phyloP scores from a whole-genome alignment of 495 filamentous ascomycete genomes.

The Penicillium cataractarum region DNA sequence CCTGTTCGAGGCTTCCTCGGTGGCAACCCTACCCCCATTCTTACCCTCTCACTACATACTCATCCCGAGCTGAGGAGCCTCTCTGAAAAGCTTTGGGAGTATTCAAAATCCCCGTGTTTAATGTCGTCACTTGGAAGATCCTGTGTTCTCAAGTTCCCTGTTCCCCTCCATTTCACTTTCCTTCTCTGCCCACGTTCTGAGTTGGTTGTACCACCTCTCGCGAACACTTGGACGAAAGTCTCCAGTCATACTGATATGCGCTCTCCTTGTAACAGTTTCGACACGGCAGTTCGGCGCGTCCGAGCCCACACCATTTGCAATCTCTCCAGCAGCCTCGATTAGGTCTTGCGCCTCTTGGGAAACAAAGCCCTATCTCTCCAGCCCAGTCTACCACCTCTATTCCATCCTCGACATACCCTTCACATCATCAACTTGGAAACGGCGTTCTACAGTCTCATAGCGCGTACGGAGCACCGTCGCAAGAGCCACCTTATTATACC shows the following conservation, averaged over 20 bases:
- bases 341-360: slow-evolving; percentile 66
- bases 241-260: slow-evolving; percentile 30
- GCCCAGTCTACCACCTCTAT: slow-evolving; percentile 44
- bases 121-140: slow-evolving; percentile 30
- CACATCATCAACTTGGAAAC: slow-evolving; percentile 52
- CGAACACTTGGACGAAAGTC: slow-evolving; percentile 8
- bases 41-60: background rate
- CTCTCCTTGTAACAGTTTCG: slow-evolving; percentile 37
- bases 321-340: slow-evolving; percentile 59
- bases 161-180: slow-evolving; percentile 7
- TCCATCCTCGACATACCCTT: slow-evolving; percentile 61
- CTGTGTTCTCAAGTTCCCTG: slow-evolving; percentile 23
- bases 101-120: slow-evolving; percentile 22
- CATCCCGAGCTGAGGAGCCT: slow-evolving; percentile 9
- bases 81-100: slow-evolving; percentile 13
- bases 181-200: slow-evolving; percentile 28
- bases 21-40: slow-evolving; percentile 18
- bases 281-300: slow-evolving; percentile 34
- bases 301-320: slow-evolving; percentile 42
- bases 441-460: slow-evolving; percentile 48
- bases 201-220: slow-evolving; percentile 29
- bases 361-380: slow-evolving; percentile 59
- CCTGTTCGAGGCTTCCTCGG: slow-evolving; percentile 28
- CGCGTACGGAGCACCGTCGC: slow-evolving; percentile 61
- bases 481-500: slow-evolving; percentile 72